Base-by-base conservation (phyloP, 1,284 basidiomycete genomes). In the Trametes sp. region DNA sequence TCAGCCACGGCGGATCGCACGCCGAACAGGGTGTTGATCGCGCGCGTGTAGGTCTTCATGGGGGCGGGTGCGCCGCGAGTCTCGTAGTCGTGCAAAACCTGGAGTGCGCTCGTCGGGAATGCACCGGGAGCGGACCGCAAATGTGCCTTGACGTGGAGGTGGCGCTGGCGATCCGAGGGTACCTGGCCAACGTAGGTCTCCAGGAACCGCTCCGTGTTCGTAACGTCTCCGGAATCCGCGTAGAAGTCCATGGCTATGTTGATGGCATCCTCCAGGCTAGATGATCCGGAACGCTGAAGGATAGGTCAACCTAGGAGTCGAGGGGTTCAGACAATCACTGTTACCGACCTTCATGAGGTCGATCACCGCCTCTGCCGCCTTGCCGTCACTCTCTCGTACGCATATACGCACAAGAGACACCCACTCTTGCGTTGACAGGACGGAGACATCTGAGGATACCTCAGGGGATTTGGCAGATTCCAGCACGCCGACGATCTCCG, bases 61-160 rank as follows among this genome's bases (percentile, higher is more conserved):
- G 90, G 87, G 0, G 88, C 84, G 2, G 84, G 81, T 9, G 80
- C 72, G n/a, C 79, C 81, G 57, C 82, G 81, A 0, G 75, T 71
- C 73, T 93, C 90, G 68, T 92, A 92, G 1, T 80, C 73, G 64
- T 93, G 90, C 8, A 94, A 80, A 31, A 88, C 72, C 0, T 78
- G 72, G 8, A 93, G 80, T 0, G 90, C 89, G 2, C 78, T 71
- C 0, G 78, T 77, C 4, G 90, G 89, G 48, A 90, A 78, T 3
- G 71, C 74, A 26, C 76, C 70, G 1, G 73, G 68, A 0, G 80
- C 76, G 8, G 82, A 75, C 35, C 76, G 76, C 26, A 91, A 70
- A 69, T 91, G 82, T 0, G 85, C 79, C 73, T 87, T 87, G 63
- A 93, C 75, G 64, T 92, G 90, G 8, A 90, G 79, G 70, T 93